phyloP scores from a whole-genome alignment of 805 yeast species.

The Kuraishia borneana region DNA sequence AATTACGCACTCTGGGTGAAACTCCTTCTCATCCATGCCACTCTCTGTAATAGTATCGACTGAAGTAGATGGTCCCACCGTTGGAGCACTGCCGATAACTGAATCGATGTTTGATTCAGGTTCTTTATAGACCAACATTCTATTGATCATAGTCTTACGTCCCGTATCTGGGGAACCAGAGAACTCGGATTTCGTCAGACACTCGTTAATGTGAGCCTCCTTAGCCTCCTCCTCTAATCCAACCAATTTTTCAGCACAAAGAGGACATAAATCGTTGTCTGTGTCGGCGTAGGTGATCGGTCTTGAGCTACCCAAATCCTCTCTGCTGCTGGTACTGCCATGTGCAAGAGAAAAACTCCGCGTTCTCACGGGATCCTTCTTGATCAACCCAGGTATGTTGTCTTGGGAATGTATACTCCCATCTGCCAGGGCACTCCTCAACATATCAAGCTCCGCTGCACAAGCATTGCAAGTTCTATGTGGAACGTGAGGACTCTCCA shows the following conservation, averaged over 20 bases:
- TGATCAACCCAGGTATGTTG: neutral
- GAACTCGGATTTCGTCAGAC: slow-evolving; percentile 51
- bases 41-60: slow-evolving; percentile 3
- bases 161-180: slow-evolving; percentile 46
- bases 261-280: slow-evolving; percentile 28
- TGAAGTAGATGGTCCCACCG: slow-evolving; percentile 2
- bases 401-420: slow-evolving; percentile 6
- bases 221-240: slow-evolving; percentile 21
- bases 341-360: neutral
- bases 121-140: slow-evolving; percentile 75
- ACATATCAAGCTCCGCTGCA: slow-evolving; percentile 46
- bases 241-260: slow-evolving; percentile 21
- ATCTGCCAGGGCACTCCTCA: slow-evolving; percentile 26
- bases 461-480: slow-evolving; percentile 75
- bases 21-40: slow-evolving; percentile 5
- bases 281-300: slow-evolving; percentile 12
- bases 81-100: neutral
- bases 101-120: slow-evolving; percentile 16
- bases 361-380: neutral
- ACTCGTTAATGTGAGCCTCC: slow-evolving; percentile 61
- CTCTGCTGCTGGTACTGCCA: too few relatives aligned
- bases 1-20: slow-evolving; percentile 59
- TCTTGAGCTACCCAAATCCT: neutral
- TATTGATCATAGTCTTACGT: slow-evolving; percentile 41
- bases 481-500: slow-evolving; percentile 39